These are phyloP conservation scores for Metschnikowia lunata DNA, from an alignment of 805 yeast species.

Conservation along the genomic window DNA sequence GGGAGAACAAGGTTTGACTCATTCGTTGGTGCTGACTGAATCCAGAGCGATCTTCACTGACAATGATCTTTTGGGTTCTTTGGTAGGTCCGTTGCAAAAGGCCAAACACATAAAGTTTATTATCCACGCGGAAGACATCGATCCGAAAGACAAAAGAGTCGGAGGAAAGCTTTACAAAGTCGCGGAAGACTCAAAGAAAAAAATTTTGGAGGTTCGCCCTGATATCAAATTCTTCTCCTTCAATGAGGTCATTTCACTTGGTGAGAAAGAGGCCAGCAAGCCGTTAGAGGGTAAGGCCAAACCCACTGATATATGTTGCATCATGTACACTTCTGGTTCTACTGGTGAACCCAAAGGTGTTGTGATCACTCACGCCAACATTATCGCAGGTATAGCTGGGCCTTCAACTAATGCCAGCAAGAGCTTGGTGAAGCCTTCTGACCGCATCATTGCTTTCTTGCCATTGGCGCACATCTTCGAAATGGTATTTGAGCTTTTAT, in stretches of 20 bases:
- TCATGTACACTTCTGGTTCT: slow-evolving; percentile 86
- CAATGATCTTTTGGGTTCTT: slow-evolving; percentile 60
- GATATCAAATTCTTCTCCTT: slow-evolving; percentile 64
- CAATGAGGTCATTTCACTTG: slow-evolving; percentile 63
- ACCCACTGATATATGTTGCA: slow-evolving; percentile 62
- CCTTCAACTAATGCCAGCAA: slow-evolving; percentile 58
- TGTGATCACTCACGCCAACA: slow-evolving; percentile 57
- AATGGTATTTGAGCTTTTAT: slow-evolving; percentile 74
- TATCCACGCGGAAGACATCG: slow-evolving; percentile 64
- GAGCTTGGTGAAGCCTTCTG: slow-evolving; percentile 47
- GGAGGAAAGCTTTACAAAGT: slow-evolving; percentile 55
- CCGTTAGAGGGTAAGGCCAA: slow-evolving; percentile 41
- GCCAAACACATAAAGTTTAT: slow-evolving; percentile 61
- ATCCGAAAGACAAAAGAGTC: slow-evolving; percentile 58
- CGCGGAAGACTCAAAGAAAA: slow-evolving; percentile 54
- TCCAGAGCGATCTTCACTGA: slow-evolving; percentile 81
- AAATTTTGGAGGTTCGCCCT: slow-evolving; percentile 65
- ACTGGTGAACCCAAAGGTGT: slow-evolving; percentile 88
- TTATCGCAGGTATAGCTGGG: slow-evolving; percentile 87
- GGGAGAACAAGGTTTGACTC: slow-evolving; percentile 84
- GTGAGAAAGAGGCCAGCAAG: slow-evolving; percentile 44
- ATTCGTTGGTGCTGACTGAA: slow-evolving; percentile 78
- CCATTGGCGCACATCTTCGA: slow-evolving; percentile 97
- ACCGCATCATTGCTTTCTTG: slow-evolving; percentile 79
- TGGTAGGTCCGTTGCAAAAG: slow-evolving; percentile 66